A percentile compares a stretch with the other conserved stretches of the same genome.
Evolutionary conservation across 2,329 filamentous ascomycete species (phyloP).

Genomic region (Macrophomina pseudophaseolina): DNA sequence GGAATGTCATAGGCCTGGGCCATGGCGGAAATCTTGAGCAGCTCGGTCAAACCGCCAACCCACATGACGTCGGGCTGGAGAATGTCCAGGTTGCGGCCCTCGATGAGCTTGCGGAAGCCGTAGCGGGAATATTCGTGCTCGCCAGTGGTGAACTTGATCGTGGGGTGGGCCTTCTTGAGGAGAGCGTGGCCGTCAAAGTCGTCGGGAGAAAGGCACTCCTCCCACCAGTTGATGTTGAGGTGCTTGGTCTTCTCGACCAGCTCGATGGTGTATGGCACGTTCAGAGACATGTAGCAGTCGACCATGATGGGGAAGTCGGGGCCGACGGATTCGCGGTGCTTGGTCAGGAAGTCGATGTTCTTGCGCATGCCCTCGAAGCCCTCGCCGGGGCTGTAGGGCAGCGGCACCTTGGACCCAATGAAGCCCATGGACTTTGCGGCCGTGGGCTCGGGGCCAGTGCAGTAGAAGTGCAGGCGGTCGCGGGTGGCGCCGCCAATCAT

Average conservation of each 20-base stretch:
- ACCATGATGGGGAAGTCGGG: slow-evolving; percentile 93
- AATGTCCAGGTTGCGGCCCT: slow-evolving; percentile 90
- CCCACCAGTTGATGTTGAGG: slow-evolving; percentile 95
- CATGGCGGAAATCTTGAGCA: slow-evolving; percentile 86
- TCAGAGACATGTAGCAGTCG: slow-evolving; percentile 96
- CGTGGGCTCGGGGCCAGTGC: slow-evolving; percentile 83
- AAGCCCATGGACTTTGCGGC: slow-evolving; percentile 87
- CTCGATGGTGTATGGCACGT: slow-evolving; percentile 90
- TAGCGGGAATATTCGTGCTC: slow-evolving; percentile 96
- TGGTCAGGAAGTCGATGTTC: slow-evolving; percentile 86
- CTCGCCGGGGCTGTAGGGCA: slow-evolving; percentile 89
- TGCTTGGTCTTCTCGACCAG: slow-evolving; percentile 82
- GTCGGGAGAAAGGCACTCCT: slow-evolving; percentile 89
- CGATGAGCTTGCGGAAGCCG: slow-evolving; percentile 92
- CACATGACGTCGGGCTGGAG: slow-evolving; percentile 98
- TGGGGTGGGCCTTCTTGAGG: slow-evolving; percentile 88
- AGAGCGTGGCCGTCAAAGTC: slow-evolving; percentile 89
- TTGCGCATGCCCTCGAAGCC: slow-evolving; percentile 80
- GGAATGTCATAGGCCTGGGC: slow-evolving; percentile 93
- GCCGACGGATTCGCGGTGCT: slow-evolving; percentile 82
- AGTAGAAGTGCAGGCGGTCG: slow-evolving; percentile 87
- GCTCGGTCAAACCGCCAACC: slow-evolving; percentile 90
- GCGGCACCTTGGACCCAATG: slow-evolving; percentile 85
- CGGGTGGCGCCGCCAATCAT: slow-evolving; percentile 90
- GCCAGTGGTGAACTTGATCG: slow-evolving; percentile 91